These are phyloP conservation scores for Anthoceros angustus DNA, from an alignment of 225 moss, liverwort and hornwort species.

Conservation along the genomic window DNA sequence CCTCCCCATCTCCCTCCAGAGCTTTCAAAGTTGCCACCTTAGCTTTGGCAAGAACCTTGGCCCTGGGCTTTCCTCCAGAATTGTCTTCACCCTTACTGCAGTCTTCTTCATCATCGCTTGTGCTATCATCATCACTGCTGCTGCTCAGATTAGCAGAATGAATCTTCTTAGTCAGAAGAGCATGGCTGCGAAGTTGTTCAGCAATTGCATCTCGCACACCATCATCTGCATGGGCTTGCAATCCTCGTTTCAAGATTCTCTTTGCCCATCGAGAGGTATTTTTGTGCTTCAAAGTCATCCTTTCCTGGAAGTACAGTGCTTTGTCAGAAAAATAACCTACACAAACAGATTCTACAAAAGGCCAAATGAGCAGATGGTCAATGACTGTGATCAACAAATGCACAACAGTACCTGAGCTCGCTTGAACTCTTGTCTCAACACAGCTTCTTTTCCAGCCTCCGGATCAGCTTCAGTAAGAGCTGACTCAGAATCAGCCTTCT, in stretches of 20 bases:
- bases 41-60: slow-evolving; percentile 61
- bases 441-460: slow-evolving; percentile 67
- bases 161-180: slow-evolving; percentile 74
- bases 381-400: neutral
- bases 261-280: slow-evolving; percentile 92
- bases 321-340: neutral
- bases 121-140: slow-evolving; percentile 55
- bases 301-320: slow-evolving; percentile 37
- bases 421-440: slow-evolving; percentile 68
- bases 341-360: neutral
- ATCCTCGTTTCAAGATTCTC: slow-evolving; percentile 73
- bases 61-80: slow-evolving; percentile 24
- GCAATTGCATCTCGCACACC: slow-evolving; percentile 85
- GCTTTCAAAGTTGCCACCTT: slow-evolving; percentile 74
- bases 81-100: slow-evolving; percentile 25
- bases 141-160: slow-evolving; percentile 50
- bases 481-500: slow-evolving; percentile 38
- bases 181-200: slow-evolving; percentile 88
- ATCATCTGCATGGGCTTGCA: slow-evolving; percentile 65
- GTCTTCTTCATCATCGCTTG: slow-evolving; percentile 36
- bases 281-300: slow-evolving; percentile 98
- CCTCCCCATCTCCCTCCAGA: slow-evolving; percentile 61
- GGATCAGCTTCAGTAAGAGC: slow-evolving; percentile 47
- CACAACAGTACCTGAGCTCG: slow-evolving; percentile 48
- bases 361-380: neutral